Conservation (phyloP, 2,329 filamentous ascomycete species). For the Monilinia fructicola region DNA sequence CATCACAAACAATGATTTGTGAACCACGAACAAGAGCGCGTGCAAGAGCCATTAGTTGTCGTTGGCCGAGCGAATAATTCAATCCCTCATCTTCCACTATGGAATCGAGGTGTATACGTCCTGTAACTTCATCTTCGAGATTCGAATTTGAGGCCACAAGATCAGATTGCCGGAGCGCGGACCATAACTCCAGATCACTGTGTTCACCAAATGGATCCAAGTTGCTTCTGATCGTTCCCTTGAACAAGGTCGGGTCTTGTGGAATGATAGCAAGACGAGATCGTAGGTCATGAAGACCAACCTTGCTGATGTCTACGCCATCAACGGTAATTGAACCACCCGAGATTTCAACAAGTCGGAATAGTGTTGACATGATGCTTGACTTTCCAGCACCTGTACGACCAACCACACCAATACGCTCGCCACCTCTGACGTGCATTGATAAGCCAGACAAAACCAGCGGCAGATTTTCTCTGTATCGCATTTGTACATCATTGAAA, state of each 20-base stretch:
- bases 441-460: constrained; percentile 69
- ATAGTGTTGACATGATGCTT: constrained; percentile 79
- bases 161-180: constrained; percentile 73
- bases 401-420: constrained; percentile 78
- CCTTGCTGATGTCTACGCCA: constrained; percentile 66
- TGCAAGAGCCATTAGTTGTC: constrained; percentile 92
- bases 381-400: constrained; percentile 82
- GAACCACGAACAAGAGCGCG: constrained; percentile 83
- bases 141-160: constrained; percentile 55
- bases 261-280: constrained; percentile 80
- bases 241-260: constrained; percentile 81
- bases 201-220: constrained; percentile 80
- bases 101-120: constrained; percentile 77
- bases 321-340: constrained; percentile 64
- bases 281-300: constrained; percentile 73
- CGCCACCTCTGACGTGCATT: constrained; percentile 72
- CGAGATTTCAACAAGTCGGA: constrained; percentile 69
- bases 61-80: constrained; percentile 93
- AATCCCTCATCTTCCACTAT: constrained; percentile 90
- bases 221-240: constrained; percentile 75
- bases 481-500: constrained; percentile 75
- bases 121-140: constrained; percentile 43
- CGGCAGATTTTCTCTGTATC: constrained; percentile 70
- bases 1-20: constrained; percentile 95
- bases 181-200: constrained; percentile 75